Base-by-base conservation (phyloP, 306 rosid genomes). In the Prunus mume region DNA sequence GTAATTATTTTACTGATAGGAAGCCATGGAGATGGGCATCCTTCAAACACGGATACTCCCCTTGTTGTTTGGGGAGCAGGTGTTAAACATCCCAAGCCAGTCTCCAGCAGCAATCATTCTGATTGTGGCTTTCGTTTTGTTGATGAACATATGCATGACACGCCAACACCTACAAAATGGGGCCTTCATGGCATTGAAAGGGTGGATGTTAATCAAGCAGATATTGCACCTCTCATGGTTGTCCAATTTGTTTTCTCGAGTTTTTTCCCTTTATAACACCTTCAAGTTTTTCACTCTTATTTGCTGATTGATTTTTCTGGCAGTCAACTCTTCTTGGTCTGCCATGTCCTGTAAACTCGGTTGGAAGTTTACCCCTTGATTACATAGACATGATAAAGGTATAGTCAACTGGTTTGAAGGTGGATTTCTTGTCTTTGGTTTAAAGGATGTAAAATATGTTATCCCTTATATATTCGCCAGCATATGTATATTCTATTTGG, bases 21-120 rank as follows among this genome's bases (percentile, higher is more conserved):
- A 78, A 93, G 96, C 87, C 98, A 93, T 58, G 98, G 98, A 69
- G 98, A 93, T 75, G 98, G 98, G 73, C 98, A 93, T 88, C 96
- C 96, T 73, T 50, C 98, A 72, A 93, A 93, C 83, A 93, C 98
- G 4, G 98, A 93, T 76, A 93, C 98, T 50, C 96, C 98, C 74
- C 95, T 93, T 84, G 98, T 93, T 83, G 96, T 82, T 13, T 93
- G 98, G 98, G 98, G 98, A 75, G 94, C 98, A 66, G 98, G 98
- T 75, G 86, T 93, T 73, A 84, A 89, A 79, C 70, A 86, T 84
- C 98, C 98, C 56, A 89, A 80, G 87, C 88, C 89, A 65, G 60
- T 82, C 64, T 89, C 94, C 38, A 69, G 87, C 90, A 87, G 87
- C 82, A 88, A 89, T 83, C 96, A 89, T 80, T 83, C 90, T 65